These are phyloP conservation scores for Pseudocercospora pini-densiflorae DNA, from an alignment of 2,329 filamentous ascomycete species.

Conservation along the genomic window DNA sequence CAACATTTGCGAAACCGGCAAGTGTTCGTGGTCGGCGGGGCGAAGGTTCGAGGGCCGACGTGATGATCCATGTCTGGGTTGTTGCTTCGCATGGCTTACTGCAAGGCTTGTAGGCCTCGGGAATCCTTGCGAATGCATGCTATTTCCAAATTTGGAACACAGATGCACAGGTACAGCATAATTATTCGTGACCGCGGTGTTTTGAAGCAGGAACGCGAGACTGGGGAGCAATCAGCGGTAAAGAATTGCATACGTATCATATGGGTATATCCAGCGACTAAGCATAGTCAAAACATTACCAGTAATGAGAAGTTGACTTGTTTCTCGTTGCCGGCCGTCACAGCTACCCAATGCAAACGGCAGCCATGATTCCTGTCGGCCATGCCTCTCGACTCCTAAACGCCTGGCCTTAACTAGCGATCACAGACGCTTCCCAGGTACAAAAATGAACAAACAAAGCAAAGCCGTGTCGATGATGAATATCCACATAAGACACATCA, in stretches of 20 bases:
- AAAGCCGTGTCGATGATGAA: slow-evolving; percentile 78
- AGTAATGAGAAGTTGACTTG: slow-evolving; percentile 9
- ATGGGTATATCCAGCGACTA: slow-evolving; percentile 6
- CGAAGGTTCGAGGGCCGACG: not conserved
- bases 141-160: not conserved
- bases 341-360: not conserved
- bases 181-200: not conserved
- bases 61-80: not conserved
- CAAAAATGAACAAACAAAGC: slow-evolving; percentile 89
- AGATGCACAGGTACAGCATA: not conserved
- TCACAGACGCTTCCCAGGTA: slow-evolving; percentile 82
- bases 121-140: not conserved
- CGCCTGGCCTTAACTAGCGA: slow-evolving; percentile 15
- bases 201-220: not conserved
- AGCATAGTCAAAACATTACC: slow-evolving; percentile 1
- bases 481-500: slow-evolving; percentile 79
- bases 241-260: slow-evolving; percentile 9
- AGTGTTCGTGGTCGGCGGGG: not conserved
- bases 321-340: slow-evolving; percentile 7
- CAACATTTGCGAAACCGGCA: no score
- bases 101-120: not conserved
- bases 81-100: not conserved
- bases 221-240: not conserved
- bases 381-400: slow-evolving; percentile 1
- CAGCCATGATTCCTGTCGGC: not conserved